Evolutionary conservation across 179 eudicot genomes (phyloP), one percentile per base, ranked within the genome.

Genomic region (Gypsophila paniculata): DNA sequence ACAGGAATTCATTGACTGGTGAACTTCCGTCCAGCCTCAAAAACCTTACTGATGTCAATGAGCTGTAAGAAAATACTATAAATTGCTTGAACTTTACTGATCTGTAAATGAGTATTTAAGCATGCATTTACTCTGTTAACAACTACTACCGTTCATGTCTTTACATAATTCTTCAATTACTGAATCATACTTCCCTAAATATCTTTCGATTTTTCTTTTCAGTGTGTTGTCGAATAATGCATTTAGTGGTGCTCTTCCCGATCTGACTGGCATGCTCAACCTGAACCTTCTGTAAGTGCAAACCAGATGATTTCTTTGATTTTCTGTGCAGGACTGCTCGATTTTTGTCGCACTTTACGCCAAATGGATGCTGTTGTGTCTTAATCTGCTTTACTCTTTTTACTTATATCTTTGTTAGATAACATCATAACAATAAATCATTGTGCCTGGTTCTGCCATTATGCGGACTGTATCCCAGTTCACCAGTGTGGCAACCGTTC

Each of bases 1-100:
- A 91, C 73, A 81, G 83, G 76, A 91, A 91, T 68, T 72, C 68
- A 51, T 67, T 91, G 65, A 83, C 34, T 48, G 94, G 92, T 49
- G 11, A 79, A 36, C 83, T 91, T 51, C 97, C 97, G 21, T 19
- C 84, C 55, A 85, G 64, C 74, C 75, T 91, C 73, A 84, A 61
- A 87, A 80, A 76, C 71, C 91, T 91, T 74, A 78, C 82, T 12
- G 0, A 21, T 52, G 80, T 89, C 64, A 71, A 22, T 48, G 89
- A 89, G 74, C 74, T 91, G 97, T 91, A 86, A 86, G 97, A 74
- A 19, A 71, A 55, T 11, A 42, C 36, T 18, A 61, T 9, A 70
- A 39, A 6, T 38, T 25, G 14, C 63, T 69, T 61, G 23, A 69
- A 7, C 69, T 68, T 60, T 19, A 29, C 9, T 49, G 26, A 62